Evolutionary conservation across 2,329 filamentous ascomycete species (phyloP), one percentile per base, ranked within the genome.

Genomic region (Zopfia rhizophila): DNA sequence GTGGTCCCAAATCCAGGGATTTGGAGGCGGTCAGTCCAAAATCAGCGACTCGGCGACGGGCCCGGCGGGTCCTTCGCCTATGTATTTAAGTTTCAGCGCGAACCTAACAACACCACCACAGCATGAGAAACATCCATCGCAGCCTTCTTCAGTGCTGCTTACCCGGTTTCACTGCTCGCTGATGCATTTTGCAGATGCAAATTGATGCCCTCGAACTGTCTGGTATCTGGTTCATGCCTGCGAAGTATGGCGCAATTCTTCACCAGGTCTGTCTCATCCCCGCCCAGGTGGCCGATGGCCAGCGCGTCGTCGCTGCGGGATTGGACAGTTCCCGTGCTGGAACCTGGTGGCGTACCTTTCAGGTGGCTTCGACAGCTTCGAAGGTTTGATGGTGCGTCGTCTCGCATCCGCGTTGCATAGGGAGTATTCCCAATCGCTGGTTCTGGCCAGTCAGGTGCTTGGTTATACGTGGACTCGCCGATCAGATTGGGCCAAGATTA

Each of bases 1-100:
- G 37, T 41, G 44, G 36, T 45, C 23, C 50, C 50, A 45, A 30
- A 38, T 38, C 35, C 40, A 38, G 30, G 45, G 52, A 31, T 30
- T 45, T 43, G 42, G 45, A 22, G 23, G 7, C 29, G 16, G 19
- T 27, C 31, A 28, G n/a, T 25, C 28, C 17, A 8, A 11, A 18
- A 19, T 24, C 14, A 19, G 19, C 41, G 18, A 32, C 4, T 17
- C 23, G 12, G 14, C 35, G 19, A 27, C 32, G 13, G 19, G 13
- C n/a, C n/a, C n/a, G 4, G 18, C 17, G 14, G 27, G 10, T 19
- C n/a, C 22, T 28, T 36, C 17, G 12, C 27, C 22, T 44, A n/a
- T n/a, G n/a, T n/a, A n/a, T n/a, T n/a, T n/a, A n/a, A n/a, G n/a
- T n/a, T n/a, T n/a, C n/a, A n/a, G n/a, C n/a, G n/a, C n/a, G n/a